Base-by-base conservation (phyloP, 352 stramenopile species). In the Globisporangium ultimum region DNA sequence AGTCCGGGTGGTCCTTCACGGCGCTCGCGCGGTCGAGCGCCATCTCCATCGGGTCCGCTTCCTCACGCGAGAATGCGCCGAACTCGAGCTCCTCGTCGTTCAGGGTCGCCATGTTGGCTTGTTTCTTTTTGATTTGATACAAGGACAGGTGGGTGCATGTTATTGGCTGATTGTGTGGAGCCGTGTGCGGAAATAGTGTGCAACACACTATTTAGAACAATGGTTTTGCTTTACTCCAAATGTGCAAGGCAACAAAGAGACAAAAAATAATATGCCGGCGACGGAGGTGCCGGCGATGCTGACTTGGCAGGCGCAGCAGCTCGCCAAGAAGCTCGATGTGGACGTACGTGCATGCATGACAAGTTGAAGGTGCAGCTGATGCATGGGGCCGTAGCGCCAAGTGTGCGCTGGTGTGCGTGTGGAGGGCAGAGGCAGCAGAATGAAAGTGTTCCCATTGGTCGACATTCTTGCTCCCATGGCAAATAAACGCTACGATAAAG, bases 1-100 rank as follows among this genome's bases (percentile, higher is more conserved):
- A 92, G 57, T 90, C 83, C 13, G 78, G 75, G 22, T 92, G 83
- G 53, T 88, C 78, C 47, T 87, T 78, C 48, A 92, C 75, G 1
- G 67, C 69, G 28, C 68, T 76, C 21, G 71, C 60, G 13, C 22
- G 34, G 52, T 90, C 76, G n/a, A 78, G 60, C 53, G 88, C 82
- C 70, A 88, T 77, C 55, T 90, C 82, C 70, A 89, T 84, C n/a
- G 78, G 80, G 57, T 90, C 82, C 28, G 67, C 28, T 36, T 36
- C 72, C 61, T 90, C 82, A 36, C 73, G 76, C 28, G 70, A 55
- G 49, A 69, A 66, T 52, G 67, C 70, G 17, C 81, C 79, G 59
- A 89, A 91, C 64, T 91, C 81, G 55, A 76, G 67, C 46, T 91
- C 78, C 49, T 89, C 82, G 41, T 84, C 74, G 42, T 43, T 52